Percentiles rank a stretch among this genome's conserved stretches.
phyloP scores from a whole-genome alignment of 2,329 filamentous ascomycete genomes.

The Penicillium corylophilum region DNA sequence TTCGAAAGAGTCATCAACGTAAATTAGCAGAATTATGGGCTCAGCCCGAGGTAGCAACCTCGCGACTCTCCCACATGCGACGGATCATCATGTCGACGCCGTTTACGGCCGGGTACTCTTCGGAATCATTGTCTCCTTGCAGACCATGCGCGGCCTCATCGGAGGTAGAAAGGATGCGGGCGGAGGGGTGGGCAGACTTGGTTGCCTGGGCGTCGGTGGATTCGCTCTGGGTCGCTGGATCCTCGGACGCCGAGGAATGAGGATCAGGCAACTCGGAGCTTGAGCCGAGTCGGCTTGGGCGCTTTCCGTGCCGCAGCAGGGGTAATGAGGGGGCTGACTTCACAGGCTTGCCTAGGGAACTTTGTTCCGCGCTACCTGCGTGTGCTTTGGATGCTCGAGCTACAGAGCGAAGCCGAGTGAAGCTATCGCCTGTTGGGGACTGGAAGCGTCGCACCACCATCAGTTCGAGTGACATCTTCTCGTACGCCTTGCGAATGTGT shows the following conservation, averaged over 20 bases:
- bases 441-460: constrained; percentile 48
- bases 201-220: constrained; percentile 24
- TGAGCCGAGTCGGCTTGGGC: constrained; percentile 15
- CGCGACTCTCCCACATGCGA: constrained; percentile 46
- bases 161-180: constrained; percentile 36
- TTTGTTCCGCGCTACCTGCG: constrained; percentile 10
- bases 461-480: constrained; percentile 44
- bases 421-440: constrained; percentile 45
- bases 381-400: constrained; percentile 21
- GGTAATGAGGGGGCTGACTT: constrained; percentile 37
- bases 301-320: constrained; percentile 29
- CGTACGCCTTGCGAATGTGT: constrained; percentile 45
- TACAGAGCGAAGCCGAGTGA: constrained; percentile 37
- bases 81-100: constrained; percentile 43
- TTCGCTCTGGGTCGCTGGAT: constrained; percentile 28
- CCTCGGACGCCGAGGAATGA: constrained; percentile 30
- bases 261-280: constrained; percentile 25
- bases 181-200: constrained; percentile 33
- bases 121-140: constrained; percentile 21
- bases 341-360: constrained; percentile 31
- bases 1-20: constrained; percentile 19
- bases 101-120: constrained; percentile 27
- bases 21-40: constrained; percentile 2
- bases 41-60: constrained; percentile 39
- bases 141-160: constrained; percentile 29